These are phyloP conservation scores for Omphalotus guepiniiformis DNA, from an alignment of 768 basidiomycete species.

Conservation along the genomic window DNA sequence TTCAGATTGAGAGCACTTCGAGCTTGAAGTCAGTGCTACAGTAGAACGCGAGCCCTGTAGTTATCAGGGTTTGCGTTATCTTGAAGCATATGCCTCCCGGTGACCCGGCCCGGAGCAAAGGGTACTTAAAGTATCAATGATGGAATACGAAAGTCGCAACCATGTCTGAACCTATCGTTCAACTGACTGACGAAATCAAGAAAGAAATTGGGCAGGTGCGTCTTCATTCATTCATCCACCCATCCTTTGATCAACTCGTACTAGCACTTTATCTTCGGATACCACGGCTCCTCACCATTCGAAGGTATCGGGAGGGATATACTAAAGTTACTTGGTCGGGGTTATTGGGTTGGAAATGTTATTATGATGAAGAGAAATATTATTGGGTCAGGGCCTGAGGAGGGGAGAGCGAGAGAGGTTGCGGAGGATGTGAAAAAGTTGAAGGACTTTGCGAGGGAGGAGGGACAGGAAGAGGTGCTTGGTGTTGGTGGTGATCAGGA, in stretches of 20 bases:
- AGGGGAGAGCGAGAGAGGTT: background rate
- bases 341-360: slow-evolving; percentile 63
- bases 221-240: background rate
- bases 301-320: slow-evolving; percentile 46
- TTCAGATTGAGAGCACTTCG: no score
- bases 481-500: slow-evolving; percentile 74
- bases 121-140: no score
- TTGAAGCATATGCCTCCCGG: no score
- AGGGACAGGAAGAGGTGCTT: slow-evolving; percentile 52
- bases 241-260: no score
- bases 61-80: no score
- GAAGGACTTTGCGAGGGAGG: slow-evolving; percentile 51
- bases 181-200: slow-evolving; percentile 32
- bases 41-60: no score
- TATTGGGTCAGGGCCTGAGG: slow-evolving; percentile 31
- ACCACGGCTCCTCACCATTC: slow-evolving; percentile 39
- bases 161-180: background rate
- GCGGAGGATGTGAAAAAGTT: slow-evolving; percentile 40
- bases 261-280: slow-evolving; percentile 74
- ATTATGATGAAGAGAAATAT: slow-evolving; percentile 72
- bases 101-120: no score
- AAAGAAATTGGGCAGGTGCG: slow-evolving; percentile 45
- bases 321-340: slow-evolving; percentile 45
- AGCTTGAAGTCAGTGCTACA: no score
- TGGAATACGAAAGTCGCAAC: no score